These are phyloP conservation scores for Neonectria sp. DNA, from an alignment of 2,329 filamentous ascomycete species.

Conservation along the genomic window DNA sequence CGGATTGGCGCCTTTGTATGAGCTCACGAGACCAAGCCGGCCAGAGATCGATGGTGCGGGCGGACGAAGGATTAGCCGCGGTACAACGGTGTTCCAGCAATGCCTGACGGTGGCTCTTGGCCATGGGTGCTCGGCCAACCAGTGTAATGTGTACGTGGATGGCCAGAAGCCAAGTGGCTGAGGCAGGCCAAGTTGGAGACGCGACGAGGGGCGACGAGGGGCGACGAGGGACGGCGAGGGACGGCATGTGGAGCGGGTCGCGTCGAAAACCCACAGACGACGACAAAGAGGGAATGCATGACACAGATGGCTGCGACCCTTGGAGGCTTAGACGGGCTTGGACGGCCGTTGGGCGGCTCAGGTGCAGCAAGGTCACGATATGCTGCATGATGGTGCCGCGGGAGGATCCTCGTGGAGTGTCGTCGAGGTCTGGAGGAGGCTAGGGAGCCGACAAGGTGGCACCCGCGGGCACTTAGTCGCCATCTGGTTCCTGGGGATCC, in stretches of 20 bases:
- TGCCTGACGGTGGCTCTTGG: slow-evolving; percentile 27
- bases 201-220: slow-evolving; percentile 18
- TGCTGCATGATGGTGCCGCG: slow-evolving; percentile 44
- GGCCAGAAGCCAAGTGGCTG: slow-evolving; percentile 32
- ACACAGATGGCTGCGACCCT: slow-evolving; percentile 36
- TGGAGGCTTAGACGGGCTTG: slow-evolving; percentile 24
- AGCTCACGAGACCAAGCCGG: slow-evolving; percentile 45
- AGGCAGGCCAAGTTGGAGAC: slow-evolving; percentile 32
- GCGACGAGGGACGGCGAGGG: slow-evolving; percentile 33
- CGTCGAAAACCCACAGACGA: slow-evolving; percentile 36
- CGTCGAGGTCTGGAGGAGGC: slow-evolving; percentile 38
- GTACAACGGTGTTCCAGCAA: slow-evolving; percentile 35
- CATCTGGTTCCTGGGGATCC: slow-evolving; percentile 48
- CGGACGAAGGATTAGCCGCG: slow-evolving; percentile 31
- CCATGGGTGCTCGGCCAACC: slow-evolving; percentile 40
- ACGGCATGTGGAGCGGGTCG: slow-evolving; percentile 41
- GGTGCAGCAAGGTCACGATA: slow-evolving; percentile 38
- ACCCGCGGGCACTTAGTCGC: slow-evolving; percentile 24
- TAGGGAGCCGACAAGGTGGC: slow-evolving; percentile 33
- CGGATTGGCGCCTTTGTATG: slow-evolving; percentile 66
- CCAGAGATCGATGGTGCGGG: slow-evolving; percentile 31
- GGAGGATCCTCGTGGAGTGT: slow-evolving; percentile 33
- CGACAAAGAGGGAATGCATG: slow-evolving; percentile 38
- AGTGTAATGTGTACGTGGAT: slow-evolving; percentile 36
- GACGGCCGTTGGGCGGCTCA: slow-evolving; percentile 29